Base-by-base conservation (phyloP, 148 eudicot species). In the Rhododendron simsii region DNA sequence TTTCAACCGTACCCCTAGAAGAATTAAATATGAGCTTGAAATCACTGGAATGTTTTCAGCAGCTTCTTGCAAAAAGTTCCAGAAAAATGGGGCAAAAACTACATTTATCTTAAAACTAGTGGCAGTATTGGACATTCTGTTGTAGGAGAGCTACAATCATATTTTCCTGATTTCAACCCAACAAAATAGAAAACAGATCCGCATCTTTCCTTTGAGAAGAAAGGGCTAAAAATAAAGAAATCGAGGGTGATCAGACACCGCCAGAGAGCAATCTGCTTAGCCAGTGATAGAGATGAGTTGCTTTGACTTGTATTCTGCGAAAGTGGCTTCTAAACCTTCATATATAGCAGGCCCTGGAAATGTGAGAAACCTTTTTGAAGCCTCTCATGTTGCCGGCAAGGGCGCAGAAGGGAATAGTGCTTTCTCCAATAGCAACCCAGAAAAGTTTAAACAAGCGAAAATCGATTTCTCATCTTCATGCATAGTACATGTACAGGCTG, bases 401-500 rank as follows among this genome's bases (percentile, higher is more conserved):
- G 65, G 86, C 26, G 28, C 39, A 77, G 73, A 47, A 33, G 79
- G 86, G 61, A 73, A 85, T 50, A 73, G 39, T 37, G 83, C 77
- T 45, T 87, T 85, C 85, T 85, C 81, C 75, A 89, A 55, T 57
- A 85, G 90, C 90, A 82, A 87, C 87, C 84, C 87, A 86, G 81
- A 86, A 86, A 85, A 86, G 35, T 55, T 71, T 78, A 79, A 81
- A 50, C 87, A n/a, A 53, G 79, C 87, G 37, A 80, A 33, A 77
- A 44, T 48, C 55, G 77, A 65, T 33, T 77, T 50, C 41, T 57
- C 80, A 82, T 81, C 83, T 80, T 90, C 90, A 94, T 81, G 96
- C 96, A 87, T 94, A 91, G 85, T 94, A 94, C 96, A 94, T 94
- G 89, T 94, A 94, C 94, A 94, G 87, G 89, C 96, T 94, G 91